phyloP scores from a whole-genome alignment of 768 basidiomycete genomes.

The Macrolepiota fuliginosa region DNA sequence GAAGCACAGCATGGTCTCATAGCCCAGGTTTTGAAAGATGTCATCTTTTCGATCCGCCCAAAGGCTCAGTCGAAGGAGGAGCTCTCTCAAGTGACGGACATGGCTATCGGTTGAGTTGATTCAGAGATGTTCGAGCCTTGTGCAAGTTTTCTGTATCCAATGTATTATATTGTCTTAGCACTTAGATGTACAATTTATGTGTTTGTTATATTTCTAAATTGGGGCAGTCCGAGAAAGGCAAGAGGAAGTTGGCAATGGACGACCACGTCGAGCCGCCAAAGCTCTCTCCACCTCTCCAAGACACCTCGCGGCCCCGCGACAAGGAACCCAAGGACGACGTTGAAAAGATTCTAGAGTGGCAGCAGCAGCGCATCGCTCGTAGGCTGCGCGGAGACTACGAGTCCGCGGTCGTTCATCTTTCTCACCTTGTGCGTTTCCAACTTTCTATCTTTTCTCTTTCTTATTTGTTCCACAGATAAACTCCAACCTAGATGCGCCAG shows the following conservation, averaged over 20 bases:
- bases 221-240: constrained; percentile 1
- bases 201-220: too few species aligned
- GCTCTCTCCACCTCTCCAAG: constrained; percentile 45
- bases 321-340: constrained; percentile 49
- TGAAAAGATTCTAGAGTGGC: constrained; percentile 64
- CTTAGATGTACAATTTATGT: too few species aligned
- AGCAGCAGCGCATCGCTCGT: constrained; percentile 68
- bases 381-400: constrained; percentile 78
- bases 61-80: constrained; percentile 23
- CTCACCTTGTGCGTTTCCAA: constrained; percentile 58
- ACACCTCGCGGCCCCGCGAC: constrained; percentile 53
- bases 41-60: constrained; percentile 74
- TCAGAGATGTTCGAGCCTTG: background rate
- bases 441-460: constrained; percentile 24
- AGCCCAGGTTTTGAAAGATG: constrained; percentile 89
- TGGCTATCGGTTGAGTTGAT: constrained; percentile 44
- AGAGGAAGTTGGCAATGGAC: constrained; percentile 9
- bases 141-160: background rate
- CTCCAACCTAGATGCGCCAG: constrained; percentile 60
- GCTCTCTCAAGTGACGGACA: constrained; percentile 40
- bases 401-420: constrained; percentile 58
- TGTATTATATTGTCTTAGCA: background rate
- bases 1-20: constrained; percentile 95
- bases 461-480: constrained; percentile 47
- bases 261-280: constrained; percentile 13